Evolutionary conservation across 2,329 filamentous ascomycete species (phyloP).

Genomic region (Alternaria consortialis): DNA sequence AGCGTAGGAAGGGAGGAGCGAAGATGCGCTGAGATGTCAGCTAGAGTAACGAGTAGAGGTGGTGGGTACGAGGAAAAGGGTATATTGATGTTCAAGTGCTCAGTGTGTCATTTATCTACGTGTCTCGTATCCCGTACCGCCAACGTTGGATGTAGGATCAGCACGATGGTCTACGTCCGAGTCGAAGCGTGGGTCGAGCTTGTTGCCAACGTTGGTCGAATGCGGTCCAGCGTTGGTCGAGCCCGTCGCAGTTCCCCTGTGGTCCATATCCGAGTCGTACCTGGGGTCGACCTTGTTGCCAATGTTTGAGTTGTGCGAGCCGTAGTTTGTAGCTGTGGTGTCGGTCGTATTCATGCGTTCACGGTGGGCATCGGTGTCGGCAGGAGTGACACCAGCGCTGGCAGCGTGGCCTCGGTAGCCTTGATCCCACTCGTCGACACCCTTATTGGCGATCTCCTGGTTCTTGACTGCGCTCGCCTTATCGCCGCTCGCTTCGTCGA

Average conservation of each 20-base stretch:
- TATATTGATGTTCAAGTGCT: constrained; percentile 25
- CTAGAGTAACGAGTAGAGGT: not conserved
- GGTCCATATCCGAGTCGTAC: constrained; percentile 39
- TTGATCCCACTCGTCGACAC: constrained; percentile 47
- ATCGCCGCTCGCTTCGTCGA: constrained; percentile 47
- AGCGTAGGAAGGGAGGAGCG: not conserved
- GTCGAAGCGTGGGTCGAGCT: constrained; percentile 47
- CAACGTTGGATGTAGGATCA: constrained; percentile 23
- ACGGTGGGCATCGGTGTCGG: constrained; percentile 34
- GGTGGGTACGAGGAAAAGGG: constrained; percentile 12
- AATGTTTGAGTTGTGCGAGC: constrained; percentile 43
- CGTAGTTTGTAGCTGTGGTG: constrained; percentile 41
- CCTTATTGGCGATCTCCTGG: constrained; percentile 43
- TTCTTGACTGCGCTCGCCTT: constrained; percentile 40
- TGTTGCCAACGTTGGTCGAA: constrained; percentile 40
- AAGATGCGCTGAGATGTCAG: constrained; percentile 17
- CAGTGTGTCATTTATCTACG: constrained; percentile 25
- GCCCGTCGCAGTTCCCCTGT: constrained; percentile 26
- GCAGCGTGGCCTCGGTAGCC: constrained; percentile 44
- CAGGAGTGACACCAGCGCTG: constrained; percentile 41
- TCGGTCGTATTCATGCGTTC: constrained; percentile 31
- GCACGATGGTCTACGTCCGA: constrained; percentile 32
- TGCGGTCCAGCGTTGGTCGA: constrained; percentile 43
- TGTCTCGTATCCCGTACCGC: constrained; percentile 22
- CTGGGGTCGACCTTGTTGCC: constrained; percentile 46